Evolutionary conservation across 176 grass and related monocot species (phyloP).

Genomic region (Guadua angustifolia): DNA sequence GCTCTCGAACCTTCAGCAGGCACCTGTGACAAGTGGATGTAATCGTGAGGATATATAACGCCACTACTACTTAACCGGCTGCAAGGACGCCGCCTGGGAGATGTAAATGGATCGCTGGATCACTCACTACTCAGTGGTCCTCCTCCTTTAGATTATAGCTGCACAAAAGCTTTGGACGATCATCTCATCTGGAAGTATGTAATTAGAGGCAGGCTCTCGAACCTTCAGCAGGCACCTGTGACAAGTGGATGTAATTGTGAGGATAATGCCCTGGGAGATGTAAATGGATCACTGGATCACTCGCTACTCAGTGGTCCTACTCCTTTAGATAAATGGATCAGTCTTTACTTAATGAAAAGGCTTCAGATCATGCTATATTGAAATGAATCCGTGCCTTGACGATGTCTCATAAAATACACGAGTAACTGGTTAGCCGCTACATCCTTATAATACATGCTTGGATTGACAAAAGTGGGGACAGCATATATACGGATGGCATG

Average conservation of each 20-base stretch:
- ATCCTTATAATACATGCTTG: not conserved
- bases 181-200: conserved; percentile 9
- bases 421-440: not conserved
- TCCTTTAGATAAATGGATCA: not conserved
- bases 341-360: not conserved
- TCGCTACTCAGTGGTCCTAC: not conserved
- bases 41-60: too few relatives aligned
- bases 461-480: not conserved
- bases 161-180: not conserved
- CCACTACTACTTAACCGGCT: too few relatives aligned
- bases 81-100: too few relatives aligned
- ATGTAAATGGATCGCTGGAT: too few relatives aligned
- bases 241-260: not conserved
- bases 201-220: not conserved
- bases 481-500: not conserved
- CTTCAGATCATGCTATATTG: not conserved
- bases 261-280: conserved; percentile 9
- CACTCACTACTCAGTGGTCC: too few relatives aligned
- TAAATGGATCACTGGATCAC: not conserved
- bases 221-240: not conserved
- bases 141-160: too few relatives aligned
- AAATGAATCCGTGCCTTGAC: not conserved
- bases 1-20: too few relatives aligned
- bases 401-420: not conserved
- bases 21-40: not conserved